phyloP scores from a whole-genome alignment of 495 filamentous ascomycete species.

The Platismatia glauca region DNA sequence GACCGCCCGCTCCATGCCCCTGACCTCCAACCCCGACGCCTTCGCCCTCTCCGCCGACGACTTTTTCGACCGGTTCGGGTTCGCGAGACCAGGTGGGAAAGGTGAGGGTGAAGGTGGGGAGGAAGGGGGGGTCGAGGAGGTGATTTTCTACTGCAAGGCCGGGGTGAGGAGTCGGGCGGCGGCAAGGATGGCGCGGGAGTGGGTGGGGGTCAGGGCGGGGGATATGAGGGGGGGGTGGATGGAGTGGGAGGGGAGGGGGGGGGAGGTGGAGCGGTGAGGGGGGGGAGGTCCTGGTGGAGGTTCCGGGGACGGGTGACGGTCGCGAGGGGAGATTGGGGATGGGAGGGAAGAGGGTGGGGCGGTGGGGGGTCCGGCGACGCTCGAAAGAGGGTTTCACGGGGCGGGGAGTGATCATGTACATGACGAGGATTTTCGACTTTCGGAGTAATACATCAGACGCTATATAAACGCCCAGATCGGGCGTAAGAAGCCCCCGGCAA shows the following conservation, averaged over 20 bases:
- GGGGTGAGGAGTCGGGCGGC: conserved; percentile 75
- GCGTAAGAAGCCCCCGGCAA: background rate
- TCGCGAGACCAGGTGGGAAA: conserved; percentile 44
- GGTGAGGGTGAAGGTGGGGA: conserved; percentile 15
- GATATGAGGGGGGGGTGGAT: conserved; percentile 87
- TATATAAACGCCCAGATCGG: background rate
- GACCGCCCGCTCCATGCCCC: conserved; percentile 66
- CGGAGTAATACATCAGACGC: background rate
- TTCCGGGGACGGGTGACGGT: too few species aligned
- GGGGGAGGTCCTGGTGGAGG: too few species aligned
- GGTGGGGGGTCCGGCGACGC: too few species aligned
- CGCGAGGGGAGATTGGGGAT: background rate
- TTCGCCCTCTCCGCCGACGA: conserved; percentile 64
- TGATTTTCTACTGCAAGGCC: conserved; percentile 90
- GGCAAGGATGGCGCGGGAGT: conserved; percentile 78
- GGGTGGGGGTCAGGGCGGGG: conserved; percentile 55
- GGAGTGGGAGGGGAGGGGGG: conserved; percentile 71
- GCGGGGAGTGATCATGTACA: background rate
- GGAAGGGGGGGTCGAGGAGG: conserved; percentile 35
- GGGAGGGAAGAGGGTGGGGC: background rate
- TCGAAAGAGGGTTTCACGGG: background rate
- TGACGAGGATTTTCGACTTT: background rate
- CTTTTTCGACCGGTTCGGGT: conserved; percentile 68
- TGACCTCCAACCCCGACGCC: conserved; percentile 66
- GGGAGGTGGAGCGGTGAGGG: conserved; percentile 48